Conservation (phyloP, 139 green algal genomes). For the Astrephomene gubernaculifera region DNA sequence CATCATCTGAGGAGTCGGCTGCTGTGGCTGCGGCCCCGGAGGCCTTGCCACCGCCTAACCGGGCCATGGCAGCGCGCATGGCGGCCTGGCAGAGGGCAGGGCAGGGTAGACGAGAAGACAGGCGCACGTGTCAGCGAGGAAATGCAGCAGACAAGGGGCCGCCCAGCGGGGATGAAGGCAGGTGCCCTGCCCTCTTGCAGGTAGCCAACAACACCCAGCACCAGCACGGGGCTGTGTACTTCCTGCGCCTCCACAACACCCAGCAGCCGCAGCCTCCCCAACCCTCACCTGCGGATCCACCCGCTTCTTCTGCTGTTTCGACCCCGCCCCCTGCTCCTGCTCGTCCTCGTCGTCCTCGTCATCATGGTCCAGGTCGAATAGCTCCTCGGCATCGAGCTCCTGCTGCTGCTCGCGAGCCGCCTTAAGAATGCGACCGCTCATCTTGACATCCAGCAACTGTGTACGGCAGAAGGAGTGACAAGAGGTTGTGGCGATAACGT, state of each 20-base stretch:
- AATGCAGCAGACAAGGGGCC: too few species aligned
- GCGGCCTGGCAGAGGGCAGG: constrained; percentile 3
- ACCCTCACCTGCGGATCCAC: constrained; percentile 11
- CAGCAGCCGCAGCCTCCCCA: background rate
- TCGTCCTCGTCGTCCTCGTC: constrained; percentile 1
- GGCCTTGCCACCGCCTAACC: background rate
- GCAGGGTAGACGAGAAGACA: background rate
- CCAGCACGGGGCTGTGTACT: too few species aligned
- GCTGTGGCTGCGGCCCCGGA: background rate
- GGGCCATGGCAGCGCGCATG: background rate
- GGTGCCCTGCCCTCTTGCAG: too few species aligned
- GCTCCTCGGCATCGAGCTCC: constrained; percentile 83
- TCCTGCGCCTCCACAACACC: background rate
- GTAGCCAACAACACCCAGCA: too few species aligned
- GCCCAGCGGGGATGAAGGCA: too few species aligned
- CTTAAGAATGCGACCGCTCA: constrained; percentile 83
- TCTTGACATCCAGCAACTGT: constrained; percentile 64
- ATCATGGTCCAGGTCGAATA: constrained; percentile 21
- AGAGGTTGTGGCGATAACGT: too few species aligned
- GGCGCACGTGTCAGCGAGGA: too few species aligned
- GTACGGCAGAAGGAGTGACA: too few species aligned
- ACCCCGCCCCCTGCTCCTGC: background rate
- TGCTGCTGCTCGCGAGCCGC: constrained; percentile 87
- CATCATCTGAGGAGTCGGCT: constrained; percentile 38
- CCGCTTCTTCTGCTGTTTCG: background rate